These are phyloP conservation scores for Phlyctochytrium bullatum DNA, from an alignment of 192 early-diverging fungal genomes.

Conservation along the genomic window DNA sequence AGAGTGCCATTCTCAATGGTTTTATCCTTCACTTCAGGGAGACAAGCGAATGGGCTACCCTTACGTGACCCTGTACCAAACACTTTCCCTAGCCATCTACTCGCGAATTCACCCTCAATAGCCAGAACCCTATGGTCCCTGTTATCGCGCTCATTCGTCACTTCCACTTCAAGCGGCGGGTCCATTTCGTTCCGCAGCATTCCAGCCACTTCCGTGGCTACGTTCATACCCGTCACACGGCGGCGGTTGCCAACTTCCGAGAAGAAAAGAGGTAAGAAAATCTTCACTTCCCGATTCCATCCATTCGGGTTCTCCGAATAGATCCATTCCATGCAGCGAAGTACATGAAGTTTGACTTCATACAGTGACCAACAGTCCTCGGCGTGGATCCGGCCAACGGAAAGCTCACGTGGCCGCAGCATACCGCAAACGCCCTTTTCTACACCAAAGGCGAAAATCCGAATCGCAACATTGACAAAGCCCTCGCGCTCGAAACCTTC, in stretches of 20 bases:
- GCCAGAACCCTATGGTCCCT: constrained; percentile 13
- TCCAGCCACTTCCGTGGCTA: constrained; percentile 5
- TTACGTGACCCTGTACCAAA: constrained; percentile 13
- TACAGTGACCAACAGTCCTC: constrained; percentile 29
- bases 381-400: constrained; percentile 9
- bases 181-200: constrained; percentile 14
- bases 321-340: constrained; percentile 27
- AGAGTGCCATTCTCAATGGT: constrained; percentile 21
- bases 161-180: constrained; percentile 4
- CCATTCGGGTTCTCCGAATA: constrained; percentile 10
- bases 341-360: constrained; percentile 20
- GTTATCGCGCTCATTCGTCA: constrained; percentile 14
- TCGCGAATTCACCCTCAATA: neutral
- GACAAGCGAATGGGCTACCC: constrained; percentile 12
- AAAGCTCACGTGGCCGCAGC: constrained; percentile 18
- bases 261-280: constrained; percentile 20
- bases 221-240: constrained; percentile 11
- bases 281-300: constrained; percentile 20
- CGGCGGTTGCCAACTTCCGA: constrained; percentile 10
- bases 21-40: constrained; percentile 24
- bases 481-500: neutral
- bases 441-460: constrained; percentile 20
- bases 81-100: constrained; percentile 17
- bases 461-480: constrained; percentile 9
- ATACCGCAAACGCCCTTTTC: constrained; percentile 16